Conservation (phyloP, 176 grass and related monocot genomes). For the Stipa capillata region DNA sequence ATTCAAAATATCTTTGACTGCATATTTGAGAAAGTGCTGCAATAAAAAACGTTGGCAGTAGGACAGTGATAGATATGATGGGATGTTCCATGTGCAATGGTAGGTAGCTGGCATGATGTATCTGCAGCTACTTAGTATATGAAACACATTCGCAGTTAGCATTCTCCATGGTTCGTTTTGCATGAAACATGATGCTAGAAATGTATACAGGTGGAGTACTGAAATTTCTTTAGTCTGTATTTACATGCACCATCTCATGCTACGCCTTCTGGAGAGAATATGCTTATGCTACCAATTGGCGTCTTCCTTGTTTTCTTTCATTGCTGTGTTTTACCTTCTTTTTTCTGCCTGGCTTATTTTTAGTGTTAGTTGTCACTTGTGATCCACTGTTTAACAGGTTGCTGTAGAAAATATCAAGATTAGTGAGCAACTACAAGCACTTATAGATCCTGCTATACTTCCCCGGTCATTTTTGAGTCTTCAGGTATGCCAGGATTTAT, state of each 20-base stretch:
- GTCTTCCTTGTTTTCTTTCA: neutral
- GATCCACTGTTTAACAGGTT: conserved; percentile 34
- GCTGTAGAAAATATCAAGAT: conserved; percentile 85
- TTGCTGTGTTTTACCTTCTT: neutral
- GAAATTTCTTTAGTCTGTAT: neutral
- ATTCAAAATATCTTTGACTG: conserved; percentile 5
- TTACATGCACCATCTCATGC: neutral
- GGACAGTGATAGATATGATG: neutral
- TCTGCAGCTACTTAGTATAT: neutral
- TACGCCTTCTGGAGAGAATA: neutral
- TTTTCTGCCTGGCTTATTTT: neutral
- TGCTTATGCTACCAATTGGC: neutral
- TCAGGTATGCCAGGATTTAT: conserved; percentile 40
- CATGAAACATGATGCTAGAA: neutral
- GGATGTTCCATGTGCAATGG: neutral
- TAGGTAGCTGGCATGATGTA: neutral
- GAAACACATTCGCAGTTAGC: neutral
- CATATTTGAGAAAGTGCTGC: neutral
- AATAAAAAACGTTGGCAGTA: neutral
- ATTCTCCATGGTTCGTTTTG: neutral
- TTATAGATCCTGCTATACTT: conserved; percentile 93
- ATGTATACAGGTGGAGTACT: neutral
- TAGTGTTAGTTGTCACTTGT: neutral
- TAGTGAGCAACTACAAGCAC: conserved; percentile 77
- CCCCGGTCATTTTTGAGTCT: conserved; percentile 81